phyloP scores from a whole-genome alignment of 1,284 basidiomycete genomes.

The Sporisorium reilianum region DNA sequence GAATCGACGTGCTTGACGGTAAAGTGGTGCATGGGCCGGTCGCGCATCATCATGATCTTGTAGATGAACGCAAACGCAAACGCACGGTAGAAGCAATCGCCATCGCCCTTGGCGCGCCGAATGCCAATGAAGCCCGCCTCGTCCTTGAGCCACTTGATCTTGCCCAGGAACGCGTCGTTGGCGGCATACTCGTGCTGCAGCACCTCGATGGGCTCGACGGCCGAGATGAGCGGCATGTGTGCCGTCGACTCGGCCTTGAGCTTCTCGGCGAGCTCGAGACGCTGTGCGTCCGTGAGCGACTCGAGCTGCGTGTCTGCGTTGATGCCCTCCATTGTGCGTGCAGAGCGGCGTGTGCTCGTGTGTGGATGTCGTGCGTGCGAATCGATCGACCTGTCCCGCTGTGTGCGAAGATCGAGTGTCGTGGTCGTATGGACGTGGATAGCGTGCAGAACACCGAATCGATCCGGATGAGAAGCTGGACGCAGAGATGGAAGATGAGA shows the following conservation, averaged over 20 bases:
- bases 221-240: constrained; percentile 44
- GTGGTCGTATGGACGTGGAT: neutral
- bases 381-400: too few species aligned
- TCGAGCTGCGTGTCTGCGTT: constrained; percentile 40
- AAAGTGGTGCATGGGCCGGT: constrained; percentile 52
- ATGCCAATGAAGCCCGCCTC: constrained; percentile 52
- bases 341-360: neutral
- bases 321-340: constrained; percentile 37
- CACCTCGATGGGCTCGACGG: constrained; percentile 50
- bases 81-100: constrained; percentile 65
- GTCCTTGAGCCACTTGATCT: constrained; percentile 57
- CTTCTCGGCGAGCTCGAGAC: constrained; percentile 52
- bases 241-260: constrained; percentile 39
- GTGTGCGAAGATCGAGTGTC: neutral
- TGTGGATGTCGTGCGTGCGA: constrained; percentile 6
- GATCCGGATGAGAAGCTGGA: neutral
- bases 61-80: constrained; percentile 62
- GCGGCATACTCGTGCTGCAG: constrained; percentile 49
- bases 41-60: constrained; percentile 51
- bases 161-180: constrained; percentile 47
- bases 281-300: constrained; percentile 48
- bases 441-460: neutral
- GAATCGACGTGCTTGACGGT: constrained; percentile 56
- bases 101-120: constrained; percentile 59
- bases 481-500: neutral